Evolutionary conservation across 2,329 filamentous ascomycete species (phyloP).

Genomic region (Phialophora tarda): DNA sequence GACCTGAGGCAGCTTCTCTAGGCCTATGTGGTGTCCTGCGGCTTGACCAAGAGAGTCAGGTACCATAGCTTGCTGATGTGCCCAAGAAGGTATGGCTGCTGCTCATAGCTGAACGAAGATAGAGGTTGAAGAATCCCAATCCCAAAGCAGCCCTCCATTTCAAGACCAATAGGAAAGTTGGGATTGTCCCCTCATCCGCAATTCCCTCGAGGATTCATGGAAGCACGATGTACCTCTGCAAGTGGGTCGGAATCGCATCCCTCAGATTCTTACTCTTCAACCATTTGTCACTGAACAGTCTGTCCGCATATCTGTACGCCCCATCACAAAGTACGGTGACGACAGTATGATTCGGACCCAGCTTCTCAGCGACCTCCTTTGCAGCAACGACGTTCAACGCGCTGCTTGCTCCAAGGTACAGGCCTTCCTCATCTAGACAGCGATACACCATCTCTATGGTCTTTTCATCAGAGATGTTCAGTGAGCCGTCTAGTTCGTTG

Average conservation of each 20-base stretch:
- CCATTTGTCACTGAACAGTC: constrained; percentile 92
- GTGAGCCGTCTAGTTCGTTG: constrained; percentile 78
- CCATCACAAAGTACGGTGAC: constrained; percentile 95
- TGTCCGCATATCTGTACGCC: constrained; percentile 95
- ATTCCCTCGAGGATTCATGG: constrained; percentile 49
- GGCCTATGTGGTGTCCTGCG: not conserved
- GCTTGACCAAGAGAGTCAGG: not conserved
- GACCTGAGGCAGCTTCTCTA: not conserved
- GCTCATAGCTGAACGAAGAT: not conserved
- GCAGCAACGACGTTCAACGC: constrained; percentile 94
- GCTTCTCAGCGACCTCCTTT: constrained; percentile 87
- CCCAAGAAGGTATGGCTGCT: not conserved
- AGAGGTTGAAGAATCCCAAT: not conserved
- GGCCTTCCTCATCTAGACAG: constrained; percentile 91
- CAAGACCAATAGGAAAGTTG: not conserved
- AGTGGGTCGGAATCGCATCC: constrained; percentile 77
- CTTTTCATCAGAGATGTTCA: constrained; percentile 89
- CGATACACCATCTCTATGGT: constrained; percentile 97
- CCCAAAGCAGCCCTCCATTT: not conserved
- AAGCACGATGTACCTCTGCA: constrained; percentile 94
- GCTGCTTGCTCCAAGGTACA: constrained; percentile 93
- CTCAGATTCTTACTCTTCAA: constrained; percentile 82
- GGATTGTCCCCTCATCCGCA: not conserved
- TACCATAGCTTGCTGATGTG: not conserved
- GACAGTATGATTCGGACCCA: constrained; percentile 86